Conservation (phyloP, 257 asterid species). For the Mitragyna speciosa region DNA sequence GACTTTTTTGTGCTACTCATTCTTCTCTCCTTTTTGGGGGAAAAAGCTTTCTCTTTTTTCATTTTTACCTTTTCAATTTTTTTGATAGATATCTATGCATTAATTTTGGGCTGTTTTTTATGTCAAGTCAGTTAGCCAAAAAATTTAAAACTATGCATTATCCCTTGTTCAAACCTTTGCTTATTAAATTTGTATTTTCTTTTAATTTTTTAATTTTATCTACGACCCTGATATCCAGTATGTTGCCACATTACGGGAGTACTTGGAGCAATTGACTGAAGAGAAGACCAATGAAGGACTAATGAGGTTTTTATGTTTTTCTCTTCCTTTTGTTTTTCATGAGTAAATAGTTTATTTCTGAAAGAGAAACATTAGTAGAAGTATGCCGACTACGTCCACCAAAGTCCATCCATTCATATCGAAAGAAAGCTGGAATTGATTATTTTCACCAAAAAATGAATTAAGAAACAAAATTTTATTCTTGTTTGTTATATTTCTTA, state of each 20-base stretch:
- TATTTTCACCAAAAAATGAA: no score
- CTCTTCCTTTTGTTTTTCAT: neutral
- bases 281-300: slow-evolving; percentile 76
- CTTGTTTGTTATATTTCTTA: no score
- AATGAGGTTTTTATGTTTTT: slow-evolving; percentile 57
- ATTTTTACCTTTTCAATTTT: no score
- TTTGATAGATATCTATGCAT: neutral
- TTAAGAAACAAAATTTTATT: no score
- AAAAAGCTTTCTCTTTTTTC: no score
- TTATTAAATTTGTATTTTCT: neutral
- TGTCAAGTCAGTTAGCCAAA: neutral
- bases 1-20: neutral
- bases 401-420: neutral
- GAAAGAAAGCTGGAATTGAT: no score
- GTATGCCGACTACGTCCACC: no score
- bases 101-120: neutral
- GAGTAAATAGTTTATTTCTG: neutral
- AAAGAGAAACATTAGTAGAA: neutral
- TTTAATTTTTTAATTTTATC: neutral
- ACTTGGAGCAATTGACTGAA: slow-evolving; percentile 79
- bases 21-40: no score
- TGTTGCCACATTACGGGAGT: slow-evolving; percentile 83
- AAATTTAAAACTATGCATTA: neutral
- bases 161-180: neutral
- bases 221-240: slow-evolving; percentile 47